These are phyloP conservation scores for Citrus maxima DNA, from an alignment of 345 rosid species.

Conservation along the genomic window DNA sequence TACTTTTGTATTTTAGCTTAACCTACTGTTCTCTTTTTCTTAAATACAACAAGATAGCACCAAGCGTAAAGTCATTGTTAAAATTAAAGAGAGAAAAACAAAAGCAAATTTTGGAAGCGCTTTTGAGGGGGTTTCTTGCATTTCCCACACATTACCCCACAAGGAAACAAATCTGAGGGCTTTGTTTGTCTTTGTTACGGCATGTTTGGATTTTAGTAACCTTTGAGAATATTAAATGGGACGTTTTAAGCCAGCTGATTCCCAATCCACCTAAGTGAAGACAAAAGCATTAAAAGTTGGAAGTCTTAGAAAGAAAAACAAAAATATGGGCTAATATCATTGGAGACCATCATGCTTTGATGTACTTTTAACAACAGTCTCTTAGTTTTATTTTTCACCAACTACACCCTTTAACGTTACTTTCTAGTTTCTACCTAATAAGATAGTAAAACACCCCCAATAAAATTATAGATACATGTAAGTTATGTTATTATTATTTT, in stretches of 20 bases:
- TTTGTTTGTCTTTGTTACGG: constrained; percentile 68
- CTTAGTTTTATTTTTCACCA: not conserved
- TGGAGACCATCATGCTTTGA: not conserved
- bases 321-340: not conserved
- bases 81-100: constrained; percentile 20
- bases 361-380: not conserved
- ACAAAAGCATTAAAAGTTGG: constrained; percentile 45
- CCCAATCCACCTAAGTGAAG: constrained; percentile 43
- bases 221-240: constrained; percentile 44
- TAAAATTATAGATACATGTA: too few species aligned
- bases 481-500: too few species aligned
- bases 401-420: not conserved
- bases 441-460: too few species aligned
- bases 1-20: constrained; percentile 34
- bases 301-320: constrained; percentile 14
- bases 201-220: constrained; percentile 53
- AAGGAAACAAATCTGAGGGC: constrained; percentile 37
- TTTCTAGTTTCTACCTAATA: too few species aligned
- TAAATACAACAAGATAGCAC: constrained; percentile 13
- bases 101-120: constrained; percentile 32
- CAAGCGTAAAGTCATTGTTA: constrained; percentile 27
- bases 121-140: constrained; percentile 13
- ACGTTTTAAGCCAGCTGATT: constrained; percentile 35
- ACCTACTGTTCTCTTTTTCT: constrained; percentile 35
- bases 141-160: constrained; percentile 31